Percentiles rank a stretch among this genome's conserved stretches.
These are phyloP conservation scores for Sanghuangporus sanghuang DNA, from an alignment of 1,284 basidiomycete genomes.

Conservation along the genomic window DNA sequence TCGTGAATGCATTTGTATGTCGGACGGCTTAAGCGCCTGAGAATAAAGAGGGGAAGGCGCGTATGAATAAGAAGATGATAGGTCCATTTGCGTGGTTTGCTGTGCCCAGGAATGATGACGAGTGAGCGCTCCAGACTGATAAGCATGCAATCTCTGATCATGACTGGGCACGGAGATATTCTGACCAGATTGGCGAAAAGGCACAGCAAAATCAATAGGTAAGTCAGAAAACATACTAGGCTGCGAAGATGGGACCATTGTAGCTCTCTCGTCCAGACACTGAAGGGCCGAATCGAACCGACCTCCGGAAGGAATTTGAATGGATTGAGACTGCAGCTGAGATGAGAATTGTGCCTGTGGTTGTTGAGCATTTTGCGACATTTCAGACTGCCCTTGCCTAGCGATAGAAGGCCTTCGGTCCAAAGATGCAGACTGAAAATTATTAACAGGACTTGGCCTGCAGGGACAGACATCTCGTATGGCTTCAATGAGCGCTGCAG, in stretches of 20 bases:
- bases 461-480: constrained; percentile 69
- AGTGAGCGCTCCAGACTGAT: not conserved
- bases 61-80: not conserved
- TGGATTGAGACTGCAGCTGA: not conserved
- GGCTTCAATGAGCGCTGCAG: constrained; percentile 51
- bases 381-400: not conserved
- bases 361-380: not conserved
- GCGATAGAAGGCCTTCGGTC: not conserved
- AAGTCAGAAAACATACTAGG: not conserved
- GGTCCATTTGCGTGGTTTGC: not conserved
- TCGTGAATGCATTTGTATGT: not conserved
- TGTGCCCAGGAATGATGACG: not conserved
- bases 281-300: not conserved
- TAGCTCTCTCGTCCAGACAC: not conserved
- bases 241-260: not conserved
- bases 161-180: not conserved
- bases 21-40: not conserved
- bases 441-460: constrained; percentile 39
- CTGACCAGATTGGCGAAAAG: not conserved
- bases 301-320: not conserved
- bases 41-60: not conserved
- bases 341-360: not conserved
- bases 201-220: constrained; percentile 3
- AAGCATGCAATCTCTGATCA: not conserved
- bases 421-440: constrained; percentile 18